Percentiles rank a stretch among this genome's conserved stretches.
Conservation (phyloP, 352 stramenopile genomes). For the Globisporangium nodosum region DNA sequence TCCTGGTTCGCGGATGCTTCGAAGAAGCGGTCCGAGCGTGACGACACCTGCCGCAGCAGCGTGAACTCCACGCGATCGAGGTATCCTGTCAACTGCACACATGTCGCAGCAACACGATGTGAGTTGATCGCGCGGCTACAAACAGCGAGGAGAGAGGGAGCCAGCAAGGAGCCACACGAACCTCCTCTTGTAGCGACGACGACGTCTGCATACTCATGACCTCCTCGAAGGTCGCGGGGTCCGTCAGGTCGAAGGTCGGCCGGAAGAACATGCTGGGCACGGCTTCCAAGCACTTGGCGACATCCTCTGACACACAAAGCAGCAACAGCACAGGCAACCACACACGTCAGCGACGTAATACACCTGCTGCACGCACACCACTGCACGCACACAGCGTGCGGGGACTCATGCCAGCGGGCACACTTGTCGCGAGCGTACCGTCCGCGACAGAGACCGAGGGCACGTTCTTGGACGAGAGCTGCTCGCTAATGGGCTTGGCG, state of each 20-base stretch:
- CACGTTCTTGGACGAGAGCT: slow-evolving; percentile 81
- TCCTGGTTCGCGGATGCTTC: slow-evolving; percentile 80
- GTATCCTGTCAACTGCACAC: slow-evolving; percentile 58
- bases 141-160: no score
- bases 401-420: no score
- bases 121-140: no score
- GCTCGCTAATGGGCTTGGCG: slow-evolving; percentile 63
- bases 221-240: slow-evolving; percentile 74
- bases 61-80: slow-evolving; percentile 84
- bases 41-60: slow-evolving; percentile 79
- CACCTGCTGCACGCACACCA: not conserved
- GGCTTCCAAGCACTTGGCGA: slow-evolving; percentile 65
- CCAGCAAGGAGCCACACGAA: slow-evolving; percentile 6
- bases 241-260: slow-evolving; percentile 65
- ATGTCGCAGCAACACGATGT: not conserved
- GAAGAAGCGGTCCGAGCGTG: slow-evolving; percentile 81
- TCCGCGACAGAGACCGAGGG: slow-evolving; percentile 74
- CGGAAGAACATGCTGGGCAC: slow-evolving; percentile 83
- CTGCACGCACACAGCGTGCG: not conserved
- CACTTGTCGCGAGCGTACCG: slow-evolving; percentile 22
- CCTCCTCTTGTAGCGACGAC: slow-evolving; percentile 62
- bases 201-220: slow-evolving; percentile 66
- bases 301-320: slow-evolving; percentile 46
- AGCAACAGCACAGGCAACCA: not conserved
- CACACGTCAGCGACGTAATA: not conserved